Evolutionary conservation across 441 rosid genomes (phyloP), one percentile per base, ranked within the genome.

Genomic region (Erodium moschatum): DNA sequence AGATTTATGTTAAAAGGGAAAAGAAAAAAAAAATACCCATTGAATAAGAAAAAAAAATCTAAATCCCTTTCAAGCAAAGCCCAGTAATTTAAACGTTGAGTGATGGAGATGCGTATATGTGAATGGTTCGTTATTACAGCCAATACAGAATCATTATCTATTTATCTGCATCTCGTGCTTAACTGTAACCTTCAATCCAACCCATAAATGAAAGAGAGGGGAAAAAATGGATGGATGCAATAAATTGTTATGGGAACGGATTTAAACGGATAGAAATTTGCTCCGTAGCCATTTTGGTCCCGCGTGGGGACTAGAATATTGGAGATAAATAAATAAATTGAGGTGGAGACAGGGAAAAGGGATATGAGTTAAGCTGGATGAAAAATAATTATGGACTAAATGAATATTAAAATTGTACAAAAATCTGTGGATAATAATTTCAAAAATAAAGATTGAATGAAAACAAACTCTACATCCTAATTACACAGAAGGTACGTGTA

Each of bases 1-100:
- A 54, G 69, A 74, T 72, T 69, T 52, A 68, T 58, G 69, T 60
- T 67, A 54, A 56, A 64, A 65, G 62, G 62, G 48, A 24, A 66
- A 31, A 18, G 38, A 33, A 4, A 33, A 38, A 38, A 24, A 24
- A 24, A 52, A 52, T n/a, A 18, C 19, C 64, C n/a, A 24, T 24
- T 24, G 27, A 24, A 24, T 33, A 67, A n/a, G n/a, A n/a, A n/a
- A n/a, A n/a, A n/a, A n/a, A n/a, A n/a, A n/a, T n/a, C n/a, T n/a
- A 63, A 65, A 62, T 69, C 78, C 78, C 44, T 42, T 24, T 52
- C n/a, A 46, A 61, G 58, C 27, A 42, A 13, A 13, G 40, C 31
- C 50, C 35, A 46, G 33, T 58, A 58, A 58, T 5, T 58, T 58
- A 19, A 58, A 38, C 13, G 27, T 58, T 58, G 64, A 24, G 13